phyloP scores from a whole-genome alignment of 2,329 filamentous ascomycete species.

The Aschersonia sp. region DNA sequence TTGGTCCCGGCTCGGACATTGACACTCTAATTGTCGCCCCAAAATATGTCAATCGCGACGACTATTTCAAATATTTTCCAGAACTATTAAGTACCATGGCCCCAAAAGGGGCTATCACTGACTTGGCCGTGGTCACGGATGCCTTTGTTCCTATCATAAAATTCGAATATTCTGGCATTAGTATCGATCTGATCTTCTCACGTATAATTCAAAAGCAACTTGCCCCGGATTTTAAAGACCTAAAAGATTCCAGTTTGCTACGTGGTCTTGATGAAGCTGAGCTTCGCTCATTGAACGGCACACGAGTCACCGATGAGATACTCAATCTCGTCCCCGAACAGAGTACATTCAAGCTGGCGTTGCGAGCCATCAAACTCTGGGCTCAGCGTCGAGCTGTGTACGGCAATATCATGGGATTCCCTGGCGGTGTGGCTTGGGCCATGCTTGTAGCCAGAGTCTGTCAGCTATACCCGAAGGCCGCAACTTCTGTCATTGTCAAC shows the following conservation, averaged over 20 bases:
- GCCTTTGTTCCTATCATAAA: constrained; percentile 97
- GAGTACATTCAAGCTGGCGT: constrained; percentile 75
- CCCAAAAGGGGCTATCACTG: constrained; percentile 63
- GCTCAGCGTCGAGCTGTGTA: constrained; percentile 86
- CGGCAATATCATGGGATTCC: constrained; percentile 91
- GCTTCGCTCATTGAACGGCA: constrained; percentile 82
- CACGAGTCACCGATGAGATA: constrained; percentile 87
- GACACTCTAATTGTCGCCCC: constrained; percentile 89
- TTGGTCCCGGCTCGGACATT: constrained; percentile 91
- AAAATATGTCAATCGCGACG: constrained; percentile 72
- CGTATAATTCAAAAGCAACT: constrained; percentile 58
- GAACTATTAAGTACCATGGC: constrained; percentile 62
- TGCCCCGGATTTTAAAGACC: constrained; percentile 47
- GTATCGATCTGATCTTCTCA: constrained; percentile 87
- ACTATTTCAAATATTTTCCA: constrained; percentile 90
- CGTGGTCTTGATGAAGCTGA: constrained; percentile 78
- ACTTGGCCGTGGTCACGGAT: constrained; percentile 73
- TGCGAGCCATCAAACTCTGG: constrained; percentile 93
- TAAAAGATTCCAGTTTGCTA: constrained; percentile 73
- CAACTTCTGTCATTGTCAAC: constrained; percentile 72
- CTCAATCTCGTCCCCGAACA: constrained; percentile 76
- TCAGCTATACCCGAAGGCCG: constrained; percentile 88
- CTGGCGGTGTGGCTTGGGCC: constrained; percentile 93
- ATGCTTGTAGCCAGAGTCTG: constrained; percentile 95
- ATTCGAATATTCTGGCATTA: constrained; percentile 79